Evolutionary conservation across 202 grass and related monocot species (phyloP), one percentile per base, ranked within the genome.

Genomic region (Setaria viridis): DNA sequence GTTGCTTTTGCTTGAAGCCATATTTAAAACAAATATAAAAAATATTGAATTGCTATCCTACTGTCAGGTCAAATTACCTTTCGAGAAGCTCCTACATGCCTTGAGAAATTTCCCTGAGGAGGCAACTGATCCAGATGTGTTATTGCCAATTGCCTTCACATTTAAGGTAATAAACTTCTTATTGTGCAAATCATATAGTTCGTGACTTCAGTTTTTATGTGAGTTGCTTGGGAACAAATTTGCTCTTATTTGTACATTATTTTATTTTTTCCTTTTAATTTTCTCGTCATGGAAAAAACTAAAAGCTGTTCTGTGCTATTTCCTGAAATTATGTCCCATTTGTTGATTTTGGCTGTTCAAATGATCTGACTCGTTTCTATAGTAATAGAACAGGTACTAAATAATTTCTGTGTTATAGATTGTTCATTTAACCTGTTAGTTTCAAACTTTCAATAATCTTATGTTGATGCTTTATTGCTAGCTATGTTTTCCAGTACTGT

Each of bases 41-140:
- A 45, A 79, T 56, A 69, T 50, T 15, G 43, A 46, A 11, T 46
- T 72, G 59, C 32, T 84, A 69, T 47, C 60, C 21, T 62, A 80
- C 41, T 66, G 13, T 80, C 85, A 99, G 92, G 84, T 99, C 43
- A 96, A 96, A 82, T 82, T 96, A 56, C 97, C 97, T 82, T 96
- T 99, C n/a, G 97, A 99, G 85, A 80, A 91, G 74, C 87, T 99
- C 81, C 46, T 99, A 70, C 83, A 96, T 88, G 79, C 90, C 68
- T 83, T 99, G 62, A 88, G 89, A 74, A 96, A 99, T 70, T 99
- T 99, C 55, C 92, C 94, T 7, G 97, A 94, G 8, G 97, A 93
- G 25, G 97, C 94, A 43, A 97, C 91, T 68, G 88, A 97, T 93
- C 90, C 94, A 60, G 87, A 96, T 85, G 87, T 67, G 83, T 53